Evolutionary conservation across 176 grass and related monocot species (phyloP).

Genomic region (Cenchrus purpureus): DNA sequence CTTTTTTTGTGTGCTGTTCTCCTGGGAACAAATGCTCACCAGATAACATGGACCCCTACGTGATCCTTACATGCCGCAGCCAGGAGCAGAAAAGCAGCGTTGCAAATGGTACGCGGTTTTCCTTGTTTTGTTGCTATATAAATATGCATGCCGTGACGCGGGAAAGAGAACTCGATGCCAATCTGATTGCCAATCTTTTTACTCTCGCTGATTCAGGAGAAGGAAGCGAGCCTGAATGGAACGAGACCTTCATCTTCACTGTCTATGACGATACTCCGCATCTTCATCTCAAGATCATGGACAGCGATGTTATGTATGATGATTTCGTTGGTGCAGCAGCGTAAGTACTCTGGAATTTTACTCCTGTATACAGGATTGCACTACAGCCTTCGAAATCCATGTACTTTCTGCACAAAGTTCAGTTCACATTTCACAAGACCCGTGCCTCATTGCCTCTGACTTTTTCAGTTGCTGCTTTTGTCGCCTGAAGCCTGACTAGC

Average conservation of each 20-base stretch:
- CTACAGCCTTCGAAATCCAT: neutral
- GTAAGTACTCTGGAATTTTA: slow-evolving; percentile 35
- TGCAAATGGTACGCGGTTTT: slow-evolving; percentile 37
- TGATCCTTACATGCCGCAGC: slow-evolving; percentile 59
- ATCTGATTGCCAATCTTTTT: neutral
- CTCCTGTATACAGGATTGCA: neutral
- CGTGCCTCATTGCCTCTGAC: neutral
- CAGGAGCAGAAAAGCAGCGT: slow-evolving; percentile 69
- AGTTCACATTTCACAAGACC: slow-evolving; percentile 14
- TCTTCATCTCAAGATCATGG: slow-evolving; percentile 82
- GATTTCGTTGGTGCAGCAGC: slow-evolving; percentile 83
- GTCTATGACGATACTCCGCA: slow-evolving; percentile 45
- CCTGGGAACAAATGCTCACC: slow-evolving; percentile 2
- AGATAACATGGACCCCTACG: slow-evolving; percentile 78
- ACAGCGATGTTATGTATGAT: slow-evolving; percentile 64
- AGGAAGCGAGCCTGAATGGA: slow-evolving; percentile 83
- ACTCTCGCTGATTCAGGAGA: slow-evolving; percentile 43
- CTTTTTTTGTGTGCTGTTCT: neutral
- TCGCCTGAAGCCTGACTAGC: neutral
- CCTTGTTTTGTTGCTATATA: too few relatives aligned
- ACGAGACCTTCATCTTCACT: slow-evolving; percentile 82
- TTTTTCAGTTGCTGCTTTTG: neutral
- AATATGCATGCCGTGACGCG: too few relatives aligned
- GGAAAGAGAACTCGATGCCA: neutral
- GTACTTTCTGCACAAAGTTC: neutral